Percentiles rank a stretch among this genome's conserved stretches.
Evolutionary conservation across 257 asterid species (phyloP).

Genomic region (Thymus mandschuricus): DNA sequence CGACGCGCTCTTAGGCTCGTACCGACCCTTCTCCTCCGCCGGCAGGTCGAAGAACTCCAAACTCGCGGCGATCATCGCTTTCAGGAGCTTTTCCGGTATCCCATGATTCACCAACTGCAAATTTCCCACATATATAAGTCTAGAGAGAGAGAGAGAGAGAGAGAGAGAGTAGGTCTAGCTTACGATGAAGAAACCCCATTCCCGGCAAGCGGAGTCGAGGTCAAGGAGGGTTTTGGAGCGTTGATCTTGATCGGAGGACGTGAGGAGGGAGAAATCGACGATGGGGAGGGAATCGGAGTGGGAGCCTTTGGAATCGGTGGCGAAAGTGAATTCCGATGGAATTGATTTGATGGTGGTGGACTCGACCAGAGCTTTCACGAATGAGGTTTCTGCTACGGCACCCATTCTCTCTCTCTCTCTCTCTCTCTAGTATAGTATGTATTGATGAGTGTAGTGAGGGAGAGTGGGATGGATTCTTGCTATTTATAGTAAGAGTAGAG

Average conservation of each 20-base stretch:
- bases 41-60: conserved; percentile 22
- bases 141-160: too few species aligned
- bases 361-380: conserved; percentile 33
- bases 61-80: neutral
- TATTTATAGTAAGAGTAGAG: neutral
- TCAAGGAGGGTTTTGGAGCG: conserved; percentile 35
- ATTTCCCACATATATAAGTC: too few species aligned
- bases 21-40: conserved; percentile 13
- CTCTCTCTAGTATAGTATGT: neutral
- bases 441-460: neutral
- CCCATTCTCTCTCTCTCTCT: conserved; percentile 11
- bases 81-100: neutral
- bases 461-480: neutral
- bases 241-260: conserved; percentile 30
- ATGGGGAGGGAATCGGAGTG: conserved; percentile 41
- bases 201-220: conserved; percentile 44
- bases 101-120: conserved; percentile 22
- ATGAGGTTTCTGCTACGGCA: conserved; percentile 1
- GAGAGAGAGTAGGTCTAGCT: too few species aligned
- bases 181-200: conserved; percentile 51
- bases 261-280: conserved; percentile 46
- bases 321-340: conserved; percentile 32
- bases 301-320: conserved; percentile 23
- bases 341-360: conserved; percentile 24
- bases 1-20: conserved; percentile 11